These are phyloP conservation scores for Zostera marina DNA, from an alignment of 116 monocot genomes.

Conservation along the genomic window DNA sequence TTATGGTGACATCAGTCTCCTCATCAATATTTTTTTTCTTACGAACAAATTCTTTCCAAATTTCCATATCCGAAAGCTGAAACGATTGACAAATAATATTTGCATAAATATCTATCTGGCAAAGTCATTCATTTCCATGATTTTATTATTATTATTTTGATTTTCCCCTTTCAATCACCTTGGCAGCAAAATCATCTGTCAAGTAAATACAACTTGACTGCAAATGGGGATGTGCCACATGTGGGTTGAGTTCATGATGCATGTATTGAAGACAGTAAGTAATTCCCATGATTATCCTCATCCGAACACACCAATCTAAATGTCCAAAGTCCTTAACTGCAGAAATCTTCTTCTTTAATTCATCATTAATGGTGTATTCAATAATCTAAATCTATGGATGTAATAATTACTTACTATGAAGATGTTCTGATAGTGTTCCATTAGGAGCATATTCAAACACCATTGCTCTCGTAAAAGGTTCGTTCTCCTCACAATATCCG, in stretches of 20 bases:
- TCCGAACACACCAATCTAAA: slow-evolving; percentile 71
- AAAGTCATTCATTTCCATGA: background rate
- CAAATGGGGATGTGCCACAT: slow-evolving; percentile 37
- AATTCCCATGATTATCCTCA: slow-evolving; percentile 93
- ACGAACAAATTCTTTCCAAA: slow-evolving; percentile 47
- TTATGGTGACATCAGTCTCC: slow-evolving; percentile 6
- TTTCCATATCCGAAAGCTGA: slow-evolving; percentile 39
- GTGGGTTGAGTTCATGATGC: slow-evolving; percentile 61
- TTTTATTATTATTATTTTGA: background rate
- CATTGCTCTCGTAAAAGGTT: slow-evolving; percentile 86
- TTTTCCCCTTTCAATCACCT: slow-evolving; percentile 18
- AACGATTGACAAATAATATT: background rate
- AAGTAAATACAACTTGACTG: slow-evolving; percentile 38
- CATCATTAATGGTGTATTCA: no score
- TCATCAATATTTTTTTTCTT: slow-evolving; percentile 20
- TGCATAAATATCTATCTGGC: background rate
- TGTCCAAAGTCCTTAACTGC: slow-evolving; percentile 71
- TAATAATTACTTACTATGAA: slow-evolving; percentile 41
- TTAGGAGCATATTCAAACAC: slow-evolving; percentile 83
- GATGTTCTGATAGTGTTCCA: slow-evolving; percentile 81
- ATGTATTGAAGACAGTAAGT: slow-evolving; percentile 78
- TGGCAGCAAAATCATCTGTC: slow-evolving; percentile 84
- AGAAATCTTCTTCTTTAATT: background rate
- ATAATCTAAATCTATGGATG: no score
- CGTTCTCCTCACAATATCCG: slow-evolving; percentile 78